Percentiles rank a stretch among this genome's conserved stretches.
phyloP scores from a whole-genome alignment of 2,329 filamentous ascomycete species.

The Colletotrichum caudatum region DNA sequence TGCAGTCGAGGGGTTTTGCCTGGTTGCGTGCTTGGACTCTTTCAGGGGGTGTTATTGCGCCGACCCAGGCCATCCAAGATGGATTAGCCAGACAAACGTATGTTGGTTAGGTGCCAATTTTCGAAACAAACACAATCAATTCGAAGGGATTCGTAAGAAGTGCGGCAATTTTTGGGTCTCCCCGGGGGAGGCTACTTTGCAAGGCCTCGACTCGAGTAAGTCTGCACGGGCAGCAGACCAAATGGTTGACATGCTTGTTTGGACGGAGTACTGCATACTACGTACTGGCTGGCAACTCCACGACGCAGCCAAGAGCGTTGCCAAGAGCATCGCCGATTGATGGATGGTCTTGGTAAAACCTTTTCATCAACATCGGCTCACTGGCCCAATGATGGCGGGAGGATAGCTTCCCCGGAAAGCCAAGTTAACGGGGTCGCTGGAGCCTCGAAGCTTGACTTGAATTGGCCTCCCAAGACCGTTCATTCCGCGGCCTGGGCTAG shows the following conservation, averaged over 20 bases:
- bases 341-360: constrained; percentile 32
- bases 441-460: neutral
- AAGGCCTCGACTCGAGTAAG: neutral
- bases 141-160: neutral
- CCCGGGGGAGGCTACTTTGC: too few relatives aligned
- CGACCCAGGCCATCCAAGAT: constrained; percentile 6
- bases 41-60: neutral
- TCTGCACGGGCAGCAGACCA: neutral
- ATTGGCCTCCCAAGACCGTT: constrained; percentile 22
- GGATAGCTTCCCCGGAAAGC: constrained; percentile 26
- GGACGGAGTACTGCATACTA: too few relatives aligned
- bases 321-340: constrained; percentile 3
- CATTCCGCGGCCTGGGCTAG: constrained; percentile 13
- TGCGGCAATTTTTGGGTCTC: constrained; percentile 13
- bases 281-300: neutral
- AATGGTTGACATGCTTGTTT: neutral
- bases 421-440: constrained; percentile 22
- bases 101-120: constrained; percentile 9
- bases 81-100: constrained; percentile 26
- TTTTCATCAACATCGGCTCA: constrained; percentile 6
- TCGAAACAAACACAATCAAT: constrained; percentile 25
- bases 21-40: constrained; percentile 4
- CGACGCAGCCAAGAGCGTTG: constrained; percentile 26
- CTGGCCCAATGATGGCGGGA: constrained; percentile 22
- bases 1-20: constrained; percentile 24